phyloP scores from a whole-genome alignment of 148 eudicot genomes.

The Tetragonia tetragonoides region DNA sequence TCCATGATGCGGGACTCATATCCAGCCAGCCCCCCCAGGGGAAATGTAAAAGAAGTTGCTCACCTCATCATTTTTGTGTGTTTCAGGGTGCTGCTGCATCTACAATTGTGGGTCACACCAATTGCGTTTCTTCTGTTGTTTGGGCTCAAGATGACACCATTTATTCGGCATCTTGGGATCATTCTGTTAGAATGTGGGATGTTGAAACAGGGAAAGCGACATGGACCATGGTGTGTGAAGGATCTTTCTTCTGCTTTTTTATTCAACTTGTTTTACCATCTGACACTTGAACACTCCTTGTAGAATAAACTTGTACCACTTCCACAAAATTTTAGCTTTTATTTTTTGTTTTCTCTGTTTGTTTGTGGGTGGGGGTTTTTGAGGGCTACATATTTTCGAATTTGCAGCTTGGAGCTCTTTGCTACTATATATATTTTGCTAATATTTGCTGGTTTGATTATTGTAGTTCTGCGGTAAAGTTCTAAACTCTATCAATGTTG shows the following conservation, averaged over 20 bases:
- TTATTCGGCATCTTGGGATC: conserved; percentile 99
- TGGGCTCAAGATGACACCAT: conserved; percentile 77
- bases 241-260: conserved; percentile 1
- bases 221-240: conserved; percentile 57
- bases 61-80: conserved; percentile 10
- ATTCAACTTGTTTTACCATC: neutral
- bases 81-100: conserved; percentile 76
- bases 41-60: neutral
- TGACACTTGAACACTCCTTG: neutral
- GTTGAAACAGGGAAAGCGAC: conserved; percentile 80
- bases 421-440: neutral
- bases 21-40: too few species aligned
- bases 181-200: conserved; percentile 89
- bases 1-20: too few species aligned
- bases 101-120: conserved; percentile 82
- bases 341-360: neutral
- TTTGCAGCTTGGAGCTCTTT: neutral
- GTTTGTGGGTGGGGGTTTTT: neutral
- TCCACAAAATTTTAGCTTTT: neutral
- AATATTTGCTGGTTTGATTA: neutral
- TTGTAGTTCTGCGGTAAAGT: conserved; percentile 73
- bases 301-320: neutral
- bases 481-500: conserved; percentile 75
- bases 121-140: conserved; percentile 81
- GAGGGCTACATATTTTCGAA: neutral